Conservation (phyloP, 306 rosid genomes). For the Trichosanthes cucumerina region DNA sequence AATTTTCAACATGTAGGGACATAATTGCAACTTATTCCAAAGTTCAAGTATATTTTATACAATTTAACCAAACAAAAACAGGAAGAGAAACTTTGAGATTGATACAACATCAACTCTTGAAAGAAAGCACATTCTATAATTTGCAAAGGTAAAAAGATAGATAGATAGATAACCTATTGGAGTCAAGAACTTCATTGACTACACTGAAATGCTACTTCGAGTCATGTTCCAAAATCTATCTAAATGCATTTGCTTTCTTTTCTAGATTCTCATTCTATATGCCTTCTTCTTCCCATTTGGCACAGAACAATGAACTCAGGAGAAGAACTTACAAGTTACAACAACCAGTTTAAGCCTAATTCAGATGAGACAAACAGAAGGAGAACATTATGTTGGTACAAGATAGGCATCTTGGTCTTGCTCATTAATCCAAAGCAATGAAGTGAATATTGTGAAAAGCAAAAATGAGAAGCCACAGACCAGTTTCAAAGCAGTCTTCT, state of each 20-base stretch:
- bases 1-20: no score
- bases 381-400: conserved; percentile 48
- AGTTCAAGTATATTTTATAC: neutral
- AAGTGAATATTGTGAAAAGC: conserved; percentile 33
- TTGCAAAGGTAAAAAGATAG: neutral
- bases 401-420: conserved; percentile 45
- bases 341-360: neutral
- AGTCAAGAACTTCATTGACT: neutral
- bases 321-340: neutral
- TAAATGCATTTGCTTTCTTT: neutral
- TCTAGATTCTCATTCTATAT: neutral
- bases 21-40: no score
- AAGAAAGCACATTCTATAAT: neutral
- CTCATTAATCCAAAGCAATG: conserved; percentile 44
- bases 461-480: conserved; percentile 46
- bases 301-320: neutral
- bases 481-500: conserved; percentile 30
- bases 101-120: neutral
- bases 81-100: neutral
- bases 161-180: neutral
- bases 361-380: neutral
- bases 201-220: neutral
- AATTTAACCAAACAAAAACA: neutral
- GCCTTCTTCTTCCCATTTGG: neutral
- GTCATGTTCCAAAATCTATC: neutral